phyloP scores from a whole-genome alignment of 805 yeast genomes.

The Teunomyces kruisii region DNA sequence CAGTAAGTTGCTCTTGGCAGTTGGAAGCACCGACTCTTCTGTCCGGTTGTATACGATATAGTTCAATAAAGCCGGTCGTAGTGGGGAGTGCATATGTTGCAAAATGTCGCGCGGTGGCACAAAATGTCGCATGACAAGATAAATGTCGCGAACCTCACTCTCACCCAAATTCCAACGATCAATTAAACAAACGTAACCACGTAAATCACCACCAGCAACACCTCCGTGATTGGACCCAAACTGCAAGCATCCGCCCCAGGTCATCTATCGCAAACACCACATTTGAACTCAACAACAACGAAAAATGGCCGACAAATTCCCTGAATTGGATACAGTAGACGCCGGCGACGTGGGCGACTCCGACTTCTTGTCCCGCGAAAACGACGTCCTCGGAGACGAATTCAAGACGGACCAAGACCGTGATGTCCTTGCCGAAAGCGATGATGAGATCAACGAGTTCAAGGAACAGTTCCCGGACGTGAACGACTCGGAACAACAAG shows the following conservation, averaged over 20 bases:
- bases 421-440: slow-evolving; percentile 42
- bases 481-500: slow-evolving; percentile 16
- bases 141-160: slow-evolving; percentile 2
- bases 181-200: not conserved
- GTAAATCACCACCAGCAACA: not conserved
- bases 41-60: slow-evolving; percentile 41
- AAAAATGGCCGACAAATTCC: slow-evolving; percentile 72
- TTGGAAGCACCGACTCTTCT: slow-evolving; percentile 67
- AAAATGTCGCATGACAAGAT: not conserved
- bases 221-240: not conserved
- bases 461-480: slow-evolving; percentile 66
- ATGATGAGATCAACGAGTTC: slow-evolving; percentile 55
- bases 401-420: slow-evolving; percentile 65
- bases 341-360: slow-evolving; percentile 40
- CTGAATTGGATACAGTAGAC: slow-evolving; percentile 56
- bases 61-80: slow-evolving; percentile 4
- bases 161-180: not conserved
- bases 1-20: slow-evolving; percentile 45
- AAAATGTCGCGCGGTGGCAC: not conserved
- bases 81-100: not conserved
- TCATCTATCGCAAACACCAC: not conserved
- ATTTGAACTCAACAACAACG: not conserved
- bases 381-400: slow-evolving; percentile 67
- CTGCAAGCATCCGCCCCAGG: not conserved
- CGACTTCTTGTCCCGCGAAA: slow-evolving; percentile 69